A percentile compares a stretch with the other conserved stretches of the same genome.
Evolutionary conservation across 2,329 filamentous ascomycete species (phyloP).

Genomic region (Trichoderma brevicompactum): DNA sequence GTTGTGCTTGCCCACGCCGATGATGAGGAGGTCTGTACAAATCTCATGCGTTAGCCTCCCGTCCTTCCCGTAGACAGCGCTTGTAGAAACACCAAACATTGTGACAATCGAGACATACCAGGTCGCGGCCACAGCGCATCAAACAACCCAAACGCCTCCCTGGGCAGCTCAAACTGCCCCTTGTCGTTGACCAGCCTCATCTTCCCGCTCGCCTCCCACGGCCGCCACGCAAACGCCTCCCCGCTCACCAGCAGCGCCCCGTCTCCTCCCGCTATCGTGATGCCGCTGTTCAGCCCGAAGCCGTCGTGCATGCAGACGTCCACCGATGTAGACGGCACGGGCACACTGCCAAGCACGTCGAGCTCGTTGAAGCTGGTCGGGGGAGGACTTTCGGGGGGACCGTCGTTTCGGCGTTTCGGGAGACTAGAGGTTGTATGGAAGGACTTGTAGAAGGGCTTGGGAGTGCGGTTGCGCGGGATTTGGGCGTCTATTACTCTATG

Average conservation of each 20-base stretch:
- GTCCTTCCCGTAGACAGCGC: not conserved
- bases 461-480: not conserved
- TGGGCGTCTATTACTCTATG: not conserved
- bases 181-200: slow-evolving; percentile 69
- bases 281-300: slow-evolving; percentile 83
- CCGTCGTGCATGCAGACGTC: slow-evolving; percentile 82
- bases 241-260: slow-evolving; percentile 82
- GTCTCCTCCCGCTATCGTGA: slow-evolving; percentile 68
- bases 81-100: too few species aligned
- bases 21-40: slow-evolving; percentile 74
- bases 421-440: slow-evolving; percentile 31
- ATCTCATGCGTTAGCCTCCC: not conserved
- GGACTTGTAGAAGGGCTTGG: not conserved
- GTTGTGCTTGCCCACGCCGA: slow-evolving; percentile 81
- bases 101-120: slow-evolving; percentile 56
- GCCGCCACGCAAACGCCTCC: slow-evolving; percentile 86
- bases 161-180: slow-evolving; percentile 78
- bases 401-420: slow-evolving; percentile 30
- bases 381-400: slow-evolving; percentile 41
- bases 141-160: slow-evolving; percentile 74
- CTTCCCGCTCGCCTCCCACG: slow-evolving; percentile 65
- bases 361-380: slow-evolving; percentile 71
- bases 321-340: slow-evolving; percentile 78
- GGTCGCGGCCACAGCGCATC: slow-evolving; percentile 85
- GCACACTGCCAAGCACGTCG: slow-evolving; percentile 77